phyloP scores from a whole-genome alignment of 176 grass and related monocot species.

The Aegilops bicornis region DNA sequence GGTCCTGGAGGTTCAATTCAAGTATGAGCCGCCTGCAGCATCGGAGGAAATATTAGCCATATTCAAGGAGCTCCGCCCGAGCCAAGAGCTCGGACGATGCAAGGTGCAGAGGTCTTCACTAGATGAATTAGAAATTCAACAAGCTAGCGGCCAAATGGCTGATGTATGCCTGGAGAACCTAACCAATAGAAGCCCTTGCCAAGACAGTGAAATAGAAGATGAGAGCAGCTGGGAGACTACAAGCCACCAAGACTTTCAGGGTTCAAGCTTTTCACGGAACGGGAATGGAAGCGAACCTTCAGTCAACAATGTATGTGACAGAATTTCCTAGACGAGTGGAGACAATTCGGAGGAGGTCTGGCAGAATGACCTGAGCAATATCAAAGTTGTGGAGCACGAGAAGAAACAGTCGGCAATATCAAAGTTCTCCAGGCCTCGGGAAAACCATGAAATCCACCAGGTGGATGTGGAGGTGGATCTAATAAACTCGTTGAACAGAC shows the following conservation, averaged over 20 bases:
- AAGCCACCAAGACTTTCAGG: constrained; percentile 62
- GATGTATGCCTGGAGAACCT: constrained; percentile 63
- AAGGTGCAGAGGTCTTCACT: constrained; percentile 30
- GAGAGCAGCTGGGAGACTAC: constrained; percentile 86
- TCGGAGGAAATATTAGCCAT: constrained; percentile 82
- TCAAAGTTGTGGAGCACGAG: constrained; percentile 40
- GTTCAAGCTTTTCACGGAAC: constrained; percentile 58
- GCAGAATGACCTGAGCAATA: constrained; percentile 21
- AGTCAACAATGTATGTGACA: constrained; percentile 52
- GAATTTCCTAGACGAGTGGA: constrained; percentile 46
- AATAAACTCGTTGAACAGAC: constrained; percentile 18
- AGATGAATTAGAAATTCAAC: constrained; percentile 49
- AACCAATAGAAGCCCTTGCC: constrained; percentile 36
- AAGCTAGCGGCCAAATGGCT: constrained; percentile 19
- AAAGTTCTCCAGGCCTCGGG: constrained; percentile 67
- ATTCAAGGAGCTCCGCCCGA: constrained; percentile 66
- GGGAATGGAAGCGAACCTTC: constrained; percentile 71
- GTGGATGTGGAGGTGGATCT: constrained; percentile 16
- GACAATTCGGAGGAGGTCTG: constrained; percentile 28
- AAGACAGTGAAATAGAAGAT: constrained; percentile 57
- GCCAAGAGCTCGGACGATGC: constrained; percentile 18
- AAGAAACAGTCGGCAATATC: constrained; percentile 80
- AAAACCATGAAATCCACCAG: constrained; percentile 39
- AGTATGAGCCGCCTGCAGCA: constrained; percentile 55
- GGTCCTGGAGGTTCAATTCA: constrained; percentile 54